Evolutionary conservation across 2,329 filamentous ascomycete species (phyloP), one percentile per base, ranked within the genome.

Genomic region (Fusarium floridanum): DNA sequence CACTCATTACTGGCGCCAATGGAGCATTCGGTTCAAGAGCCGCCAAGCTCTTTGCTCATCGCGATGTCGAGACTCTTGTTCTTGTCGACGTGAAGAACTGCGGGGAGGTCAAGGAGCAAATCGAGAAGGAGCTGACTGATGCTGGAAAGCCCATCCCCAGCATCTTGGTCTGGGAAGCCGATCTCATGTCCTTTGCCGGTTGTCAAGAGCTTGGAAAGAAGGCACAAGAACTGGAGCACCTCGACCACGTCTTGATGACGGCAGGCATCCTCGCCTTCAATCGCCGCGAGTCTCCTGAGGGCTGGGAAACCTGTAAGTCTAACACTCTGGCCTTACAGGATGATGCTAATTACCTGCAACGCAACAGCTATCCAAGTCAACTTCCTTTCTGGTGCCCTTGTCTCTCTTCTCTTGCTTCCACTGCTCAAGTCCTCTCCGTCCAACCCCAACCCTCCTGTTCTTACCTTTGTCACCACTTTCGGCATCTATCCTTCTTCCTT

Each of bases 391-490:
- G 81, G 77, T 8, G 82, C 82, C 0, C 80, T 83, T 24, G 72
- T 83, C 29, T 70, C 78, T 1, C 80, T 84, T 2, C 77, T 83
- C 10, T 66, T 83, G 14, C 72, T 83, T 1, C 82, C 82, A 0
- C 48, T 76, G 3, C 81, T 83, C 61, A 81, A 81, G 24, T 77
- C 81, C 8, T 82, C 81, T 6, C 76, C 80, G 1, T 55, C 69
- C 12, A 83, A 81, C 55, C 79, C 76, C 2, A 73, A 74, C 16
- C 81, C 82, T 22, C 82, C 82, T 16, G 82, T 83, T 4, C 70
- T 84, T 4, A 84, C 82, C 20, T 83, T 84, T 27, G 81, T 83
- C 66, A 84, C 82, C 2, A 80, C 80, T 34, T 84, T 84, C 63
- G 81, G 81, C 68, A 79, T 84, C 24, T 84, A 83, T 43, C 82